Conservation (phyloP, 2,329 filamentous ascomycete species). For the Rhynchosporium graminicola region DNA sequence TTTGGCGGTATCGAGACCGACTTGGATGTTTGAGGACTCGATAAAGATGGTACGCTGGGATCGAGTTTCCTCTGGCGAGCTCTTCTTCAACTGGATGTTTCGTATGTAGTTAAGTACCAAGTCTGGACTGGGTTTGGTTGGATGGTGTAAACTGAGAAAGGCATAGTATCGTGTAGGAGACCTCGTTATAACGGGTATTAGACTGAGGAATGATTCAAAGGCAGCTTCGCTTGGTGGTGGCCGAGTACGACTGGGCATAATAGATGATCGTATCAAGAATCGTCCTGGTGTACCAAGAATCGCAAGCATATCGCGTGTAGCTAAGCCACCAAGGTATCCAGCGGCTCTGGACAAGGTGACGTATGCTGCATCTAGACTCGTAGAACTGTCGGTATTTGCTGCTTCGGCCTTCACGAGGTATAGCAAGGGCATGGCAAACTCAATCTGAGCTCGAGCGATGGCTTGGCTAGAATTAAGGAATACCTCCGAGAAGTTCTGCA, state of each 20-base stretch:
- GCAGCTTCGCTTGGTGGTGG: constrained; percentile 19
- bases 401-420: constrained; percentile 27
- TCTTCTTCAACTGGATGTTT: constrained; percentile 7
- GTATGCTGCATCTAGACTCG: constrained; percentile 29
- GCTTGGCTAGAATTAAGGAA: constrained; percentile 9
- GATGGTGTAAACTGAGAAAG: constrained; percentile 33
- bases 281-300: constrained; percentile 22
- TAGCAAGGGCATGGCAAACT: constrained; percentile 24
- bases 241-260: constrained; percentile 1
- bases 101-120: constrained; percentile 29
- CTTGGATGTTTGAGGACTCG: constrained; percentile 19
- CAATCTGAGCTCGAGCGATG: constrained; percentile 8
- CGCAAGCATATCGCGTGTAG: constrained; percentile 7
- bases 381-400: neutral
- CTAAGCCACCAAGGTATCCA: constrained; percentile 19
- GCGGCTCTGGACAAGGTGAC: constrained; percentile 26
- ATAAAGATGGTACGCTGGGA: neutral
- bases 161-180: constrained; percentile 19
- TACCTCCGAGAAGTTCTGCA: constrained; percentile 21
- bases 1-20: constrained; percentile 34
- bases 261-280: constrained; percentile 20
- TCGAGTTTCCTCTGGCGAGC: neutral
- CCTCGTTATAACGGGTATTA: constrained; percentile 23
- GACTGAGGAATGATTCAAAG: constrained; percentile 32
- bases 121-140: constrained; percentile 31